Conservation (phyloP, 768 basidiomycete species). For the Vishniacozyma victoriae region DNA sequence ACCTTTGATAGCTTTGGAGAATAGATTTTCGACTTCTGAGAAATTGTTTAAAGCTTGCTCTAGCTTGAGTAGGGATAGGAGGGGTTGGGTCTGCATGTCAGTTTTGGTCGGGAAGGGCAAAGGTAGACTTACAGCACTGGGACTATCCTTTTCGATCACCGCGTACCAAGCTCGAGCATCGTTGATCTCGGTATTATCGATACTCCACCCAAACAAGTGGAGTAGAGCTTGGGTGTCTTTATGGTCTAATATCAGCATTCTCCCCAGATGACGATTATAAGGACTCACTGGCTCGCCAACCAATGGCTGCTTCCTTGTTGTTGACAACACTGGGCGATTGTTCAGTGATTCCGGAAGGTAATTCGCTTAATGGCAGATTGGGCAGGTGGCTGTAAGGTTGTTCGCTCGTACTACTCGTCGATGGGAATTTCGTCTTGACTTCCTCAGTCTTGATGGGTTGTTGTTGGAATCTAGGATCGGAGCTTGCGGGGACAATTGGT, state of each 20-base stretch:
- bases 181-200: slow-evolving; percentile 68
- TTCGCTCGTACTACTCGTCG: no score
- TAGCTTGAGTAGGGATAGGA: slow-evolving; percentile 49
- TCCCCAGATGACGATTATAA: not conserved
- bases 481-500: no score
- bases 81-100: slow-evolving; percentile 51
- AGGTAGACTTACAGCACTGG: slow-evolving; percentile 72
- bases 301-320: slow-evolving; percentile 29
- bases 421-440: no score
- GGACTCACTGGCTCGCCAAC: slow-evolving; percentile 34
- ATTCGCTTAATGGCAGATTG: no score
- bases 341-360: slow-evolving; percentile 34
- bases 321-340: slow-evolving; percentile 32
- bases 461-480: no score
- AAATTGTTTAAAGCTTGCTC: slow-evolving; percentile 55
- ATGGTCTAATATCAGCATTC: slow-evolving; percentile 18
- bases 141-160: slow-evolving; percentile 73
- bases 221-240: slow-evolving; percentile 57
- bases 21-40: slow-evolving; percentile 75
- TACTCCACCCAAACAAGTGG: slow-evolving; percentile 68
- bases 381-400: no score
- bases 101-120: not conserved
- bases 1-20: slow-evolving; percentile 71
- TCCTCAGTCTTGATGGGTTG: no score
- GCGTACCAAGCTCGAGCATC: slow-evolving; percentile 77